Evolutionary conservation across 2,329 filamentous ascomycete species (phyloP).

Genomic region (Apiospora phragmitis): DNA sequence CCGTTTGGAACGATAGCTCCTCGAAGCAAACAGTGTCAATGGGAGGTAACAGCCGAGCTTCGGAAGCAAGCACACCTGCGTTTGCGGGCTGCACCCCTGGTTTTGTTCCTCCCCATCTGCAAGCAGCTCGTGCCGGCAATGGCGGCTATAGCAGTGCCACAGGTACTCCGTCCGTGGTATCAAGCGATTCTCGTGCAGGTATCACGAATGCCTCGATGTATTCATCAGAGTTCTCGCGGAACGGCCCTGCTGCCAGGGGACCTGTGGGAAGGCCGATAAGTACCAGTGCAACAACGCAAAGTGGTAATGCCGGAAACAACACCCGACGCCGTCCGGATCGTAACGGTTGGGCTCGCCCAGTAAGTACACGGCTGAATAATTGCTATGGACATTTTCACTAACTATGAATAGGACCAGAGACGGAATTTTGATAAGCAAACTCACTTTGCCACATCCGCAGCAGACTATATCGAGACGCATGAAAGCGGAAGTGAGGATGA

Average conservation of each 20-base stretch:
- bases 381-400: not conserved
- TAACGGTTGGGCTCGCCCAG: not conserved
- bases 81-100: not conserved
- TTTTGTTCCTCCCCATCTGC: not conserved
- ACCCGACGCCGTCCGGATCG: not conserved
- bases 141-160: not conserved
- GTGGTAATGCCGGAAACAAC: not conserved
- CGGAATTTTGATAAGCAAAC: not conserved
- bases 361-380: not conserved
- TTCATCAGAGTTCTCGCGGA: not conserved
- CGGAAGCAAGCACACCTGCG: not conserved
- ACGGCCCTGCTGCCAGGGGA: not conserved
- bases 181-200: not conserved
- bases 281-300: not conserved
- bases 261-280: not conserved
- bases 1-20: not conserved
- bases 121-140: not conserved
- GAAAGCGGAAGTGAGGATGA: not conserved
- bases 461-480: not conserved
- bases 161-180: not conserved
- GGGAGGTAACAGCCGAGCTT: not conserved
- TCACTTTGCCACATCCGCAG: not conserved
- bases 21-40: not conserved
- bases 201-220: not conserved
- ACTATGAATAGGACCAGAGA: not conserved